A percentile compares a stretch with the other conserved stretches of the same genome.
Evolutionary conservation across 2,329 filamentous ascomycete genomes (phyloP).

Genomic region (Curvularia sp.): DNA sequence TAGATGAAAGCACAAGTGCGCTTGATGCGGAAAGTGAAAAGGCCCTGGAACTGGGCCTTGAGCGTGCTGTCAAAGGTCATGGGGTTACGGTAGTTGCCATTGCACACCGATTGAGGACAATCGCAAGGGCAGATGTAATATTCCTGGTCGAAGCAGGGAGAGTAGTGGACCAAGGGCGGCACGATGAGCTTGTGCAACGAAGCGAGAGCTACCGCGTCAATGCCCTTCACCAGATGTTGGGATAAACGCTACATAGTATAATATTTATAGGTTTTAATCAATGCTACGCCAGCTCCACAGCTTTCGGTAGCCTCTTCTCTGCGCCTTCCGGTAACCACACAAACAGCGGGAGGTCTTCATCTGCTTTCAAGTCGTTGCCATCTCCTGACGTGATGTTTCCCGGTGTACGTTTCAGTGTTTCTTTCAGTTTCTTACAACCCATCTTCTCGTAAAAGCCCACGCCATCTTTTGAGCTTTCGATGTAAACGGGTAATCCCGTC

Average conservation of each 20-base stretch:
- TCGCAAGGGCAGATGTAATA: constrained; percentile 54
- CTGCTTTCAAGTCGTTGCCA: constrained; percentile 6
- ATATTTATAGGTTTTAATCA: constrained; percentile 3
- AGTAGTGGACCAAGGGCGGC: constrained; percentile 58
- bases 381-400: constrained; percentile 37
- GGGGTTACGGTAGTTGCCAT: constrained; percentile 56
- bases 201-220: constrained; percentile 60
- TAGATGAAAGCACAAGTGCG: constrained; percentile 55
- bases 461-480: constrained; percentile 57
- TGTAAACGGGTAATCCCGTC: constrained; percentile 55
- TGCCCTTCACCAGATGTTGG: constrained; percentile 59
- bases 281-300: constrained; percentile 22
- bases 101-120: constrained; percentile 54
- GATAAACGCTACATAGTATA: constrained; percentile 28
- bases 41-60: constrained; percentile 51
- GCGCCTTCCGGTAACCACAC: constrained; percentile 29
- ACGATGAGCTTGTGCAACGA: constrained; percentile 58
- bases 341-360: constrained; percentile 22
- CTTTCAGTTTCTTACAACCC: constrained; percentile 54
- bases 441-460: constrained; percentile 57
- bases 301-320: constrained; percentile 20
- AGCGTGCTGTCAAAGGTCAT: constrained; percentile 45
- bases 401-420: constrained; percentile 52
- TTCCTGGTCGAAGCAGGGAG: constrained; percentile 59
- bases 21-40: constrained; percentile 55